phyloP scores from a whole-genome alignment of 768 basidiomycete genomes.

The Psilocybe cubensis region DNA sequence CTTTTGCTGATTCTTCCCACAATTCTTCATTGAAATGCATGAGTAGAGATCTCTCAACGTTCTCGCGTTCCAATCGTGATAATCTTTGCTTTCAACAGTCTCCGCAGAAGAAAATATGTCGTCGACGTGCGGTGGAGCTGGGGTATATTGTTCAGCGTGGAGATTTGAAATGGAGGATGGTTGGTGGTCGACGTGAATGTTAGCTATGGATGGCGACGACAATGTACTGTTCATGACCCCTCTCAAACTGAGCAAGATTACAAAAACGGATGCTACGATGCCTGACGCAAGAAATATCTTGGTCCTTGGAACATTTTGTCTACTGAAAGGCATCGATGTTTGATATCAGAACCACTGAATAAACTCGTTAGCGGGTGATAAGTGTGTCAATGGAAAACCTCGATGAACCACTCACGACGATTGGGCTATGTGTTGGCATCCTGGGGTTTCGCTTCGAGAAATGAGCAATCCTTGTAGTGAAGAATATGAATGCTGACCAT shows the following conservation, averaged over 20 bases:
- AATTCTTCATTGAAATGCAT: constrained; percentile 30
- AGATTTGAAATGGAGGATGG: neutral
- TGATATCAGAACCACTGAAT: too few species aligned
- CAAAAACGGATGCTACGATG: neutral
- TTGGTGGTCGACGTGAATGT: neutral
- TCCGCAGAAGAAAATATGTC: constrained; percentile 15
- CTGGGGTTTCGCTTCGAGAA: neutral
- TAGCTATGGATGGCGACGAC: neutral
- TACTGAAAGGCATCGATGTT: neutral
- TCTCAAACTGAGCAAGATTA: neutral
- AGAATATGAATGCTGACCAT: neutral
- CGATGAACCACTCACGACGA: neutral
- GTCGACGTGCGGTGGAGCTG: constrained; percentile 9
- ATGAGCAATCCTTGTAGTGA: neutral
- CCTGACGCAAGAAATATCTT: neutral
- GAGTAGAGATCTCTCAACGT: constrained; percentile 24
- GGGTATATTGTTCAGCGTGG: neutral
- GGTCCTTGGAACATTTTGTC: neutral
- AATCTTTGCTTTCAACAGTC: constrained; percentile 18
- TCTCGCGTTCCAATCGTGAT: constrained; percentile 29
- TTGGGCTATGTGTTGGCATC: neutral
- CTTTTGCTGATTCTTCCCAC: constrained; percentile 35
- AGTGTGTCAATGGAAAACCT: too few species aligned
- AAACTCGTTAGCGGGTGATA: too few species aligned
- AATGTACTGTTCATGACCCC: neutral